A percentile compares a stretch with the other conserved stretches of the same genome.
These are phyloP conservation scores for Pichia paraexigua DNA, from an alignment of 805 yeast genomes.

Conservation along the genomic window DNA sequence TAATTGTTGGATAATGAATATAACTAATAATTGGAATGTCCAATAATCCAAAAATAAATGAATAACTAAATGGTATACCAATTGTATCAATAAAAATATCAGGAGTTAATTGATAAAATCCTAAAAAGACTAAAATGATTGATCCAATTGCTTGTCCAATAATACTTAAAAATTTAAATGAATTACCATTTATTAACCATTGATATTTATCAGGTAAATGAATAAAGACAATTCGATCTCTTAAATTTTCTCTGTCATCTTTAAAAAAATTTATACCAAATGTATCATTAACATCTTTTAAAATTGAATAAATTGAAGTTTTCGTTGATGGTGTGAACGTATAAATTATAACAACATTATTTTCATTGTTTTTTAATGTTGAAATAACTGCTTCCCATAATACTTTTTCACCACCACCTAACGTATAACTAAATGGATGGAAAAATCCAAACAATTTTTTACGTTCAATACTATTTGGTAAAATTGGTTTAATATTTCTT, in stretches of 20 bases:
- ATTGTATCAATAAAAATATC: slow-evolving; percentile 93
- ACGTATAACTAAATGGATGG: slow-evolving; percentile 93
- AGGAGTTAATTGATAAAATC: slow-evolving; percentile 60
- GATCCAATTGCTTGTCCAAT: slow-evolving; percentile 87
- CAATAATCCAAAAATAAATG: slow-evolving; percentile 47
- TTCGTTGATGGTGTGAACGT: slow-evolving; percentile 25
- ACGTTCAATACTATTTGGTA: slow-evolving; percentile 30
- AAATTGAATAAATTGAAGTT: slow-evolving; percentile 19
- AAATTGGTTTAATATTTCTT: slow-evolving; percentile 19
- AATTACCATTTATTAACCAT: slow-evolving; percentile 54
- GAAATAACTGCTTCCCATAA: slow-evolving; percentile 87
- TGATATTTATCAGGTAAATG: slow-evolving; percentile 30
- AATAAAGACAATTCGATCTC: slow-evolving; percentile 26
- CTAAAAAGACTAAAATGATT: slow-evolving; percentile 57
- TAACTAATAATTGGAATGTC: slow-evolving; percentile 76
- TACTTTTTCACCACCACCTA: slow-evolving; percentile 98
- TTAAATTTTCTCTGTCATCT: slow-evolving; percentile 7
- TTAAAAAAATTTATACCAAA: slow-evolving; percentile 25
- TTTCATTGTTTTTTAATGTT: slow-evolving; percentile 43
- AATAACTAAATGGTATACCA: slow-evolving; percentile 87
- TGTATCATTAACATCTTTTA: slow-evolving; percentile 17
- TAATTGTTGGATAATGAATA: slow-evolving; percentile 92
- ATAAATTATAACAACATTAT: slow-evolving; percentile 60
- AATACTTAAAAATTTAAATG: slow-evolving; percentile 76
- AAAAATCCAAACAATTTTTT: slow-evolving; percentile 67